These are phyloP conservation scores for Magnolia changhungtana DNA, from an alignment of 164 flowering plant genomes.

Conservation along the genomic window DNA sequence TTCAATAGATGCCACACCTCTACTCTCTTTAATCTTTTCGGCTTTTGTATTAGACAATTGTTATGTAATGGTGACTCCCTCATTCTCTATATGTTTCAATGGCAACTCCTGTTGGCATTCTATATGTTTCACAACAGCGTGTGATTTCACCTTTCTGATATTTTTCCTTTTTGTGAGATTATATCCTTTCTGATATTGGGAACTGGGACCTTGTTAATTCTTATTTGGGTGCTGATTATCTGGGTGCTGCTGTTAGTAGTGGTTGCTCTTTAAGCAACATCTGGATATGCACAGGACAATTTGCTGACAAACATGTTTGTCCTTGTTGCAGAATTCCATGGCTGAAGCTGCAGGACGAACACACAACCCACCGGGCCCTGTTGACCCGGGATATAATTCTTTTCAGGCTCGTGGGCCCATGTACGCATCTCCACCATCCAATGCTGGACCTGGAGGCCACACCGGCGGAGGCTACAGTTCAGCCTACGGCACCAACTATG, in stretches of 20 bases:
- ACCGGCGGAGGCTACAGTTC: slow-evolving; percentile 28
- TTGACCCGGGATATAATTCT: slow-evolving; percentile 27
- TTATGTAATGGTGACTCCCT: no score
- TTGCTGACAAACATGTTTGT: not conserved
- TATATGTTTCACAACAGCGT: no score
- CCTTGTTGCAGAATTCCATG: slow-evolving; percentile 42
- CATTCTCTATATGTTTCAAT: no score
- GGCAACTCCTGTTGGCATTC: no score
- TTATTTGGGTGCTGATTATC: no score
- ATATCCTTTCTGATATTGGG: not conserved
- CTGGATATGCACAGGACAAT: not conserved
- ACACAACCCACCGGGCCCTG: slow-evolving; percentile 23
- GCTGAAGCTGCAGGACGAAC: slow-evolving; percentile 41
- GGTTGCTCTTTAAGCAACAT: not conserved
- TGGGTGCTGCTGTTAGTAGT: not conserved
- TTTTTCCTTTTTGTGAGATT: not conserved
- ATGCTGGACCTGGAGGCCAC: slow-evolving; percentile 23
- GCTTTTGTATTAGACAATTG: no score
- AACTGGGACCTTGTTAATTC: no score
- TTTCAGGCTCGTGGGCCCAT: slow-evolving; percentile 29
- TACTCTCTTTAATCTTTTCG: no score
- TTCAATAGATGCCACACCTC: no score
- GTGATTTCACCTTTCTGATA: not conserved
- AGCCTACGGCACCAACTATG: slow-evolving; percentile 39
- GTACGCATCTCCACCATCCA: slow-evolving; percentile 30